Percentiles rank a stretch among this genome's conserved stretches.
These are phyloP conservation scores for Hemileccinum hortonii DNA, from an alignment of 1,284 basidiomycete genomes.

Conservation along the genomic window DNA sequence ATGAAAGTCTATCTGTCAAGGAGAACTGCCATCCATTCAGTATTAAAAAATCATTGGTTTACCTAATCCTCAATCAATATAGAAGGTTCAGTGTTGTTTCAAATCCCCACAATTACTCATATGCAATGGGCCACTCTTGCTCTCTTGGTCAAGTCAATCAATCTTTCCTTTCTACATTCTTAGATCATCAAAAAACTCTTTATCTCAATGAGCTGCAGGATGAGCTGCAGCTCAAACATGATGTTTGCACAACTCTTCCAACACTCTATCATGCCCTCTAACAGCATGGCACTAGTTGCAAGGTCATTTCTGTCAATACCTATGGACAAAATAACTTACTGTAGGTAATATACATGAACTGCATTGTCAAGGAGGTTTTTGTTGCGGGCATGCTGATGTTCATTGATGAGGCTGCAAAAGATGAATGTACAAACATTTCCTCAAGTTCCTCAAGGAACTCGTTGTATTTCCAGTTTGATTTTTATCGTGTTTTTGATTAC, in stretches of 20 bases:
- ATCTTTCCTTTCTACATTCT: neutral
- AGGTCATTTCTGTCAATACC: neutral
- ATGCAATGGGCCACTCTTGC: neutral
- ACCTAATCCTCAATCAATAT: neutral
- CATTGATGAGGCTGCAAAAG: conserved; percentile 27
- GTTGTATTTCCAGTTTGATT: too few species aligned
- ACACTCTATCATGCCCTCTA: neutral
- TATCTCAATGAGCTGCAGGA: conserved; percentile 4
- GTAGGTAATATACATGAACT: neutral
- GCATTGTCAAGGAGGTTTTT: neutral
- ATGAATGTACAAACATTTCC: conserved; percentile 20
- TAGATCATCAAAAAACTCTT: neutral
- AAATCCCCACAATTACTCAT: neutral
- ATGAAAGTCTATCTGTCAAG: neutral
- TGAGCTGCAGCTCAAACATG: neutral
- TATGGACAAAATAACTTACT: neutral
- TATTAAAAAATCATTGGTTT: neutral
- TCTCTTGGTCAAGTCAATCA: neutral
- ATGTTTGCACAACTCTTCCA: neutral
- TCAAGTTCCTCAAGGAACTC: too few species aligned
- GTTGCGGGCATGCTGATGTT: conserved; percentile 12
- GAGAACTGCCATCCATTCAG: too few species aligned
- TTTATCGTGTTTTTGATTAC: too few species aligned
- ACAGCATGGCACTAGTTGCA: neutral
- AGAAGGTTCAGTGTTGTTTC: neutral